Conservation (phyloP, 2,329 filamentous ascomycete genomes). For the Colletotrichum phormii region DNA sequence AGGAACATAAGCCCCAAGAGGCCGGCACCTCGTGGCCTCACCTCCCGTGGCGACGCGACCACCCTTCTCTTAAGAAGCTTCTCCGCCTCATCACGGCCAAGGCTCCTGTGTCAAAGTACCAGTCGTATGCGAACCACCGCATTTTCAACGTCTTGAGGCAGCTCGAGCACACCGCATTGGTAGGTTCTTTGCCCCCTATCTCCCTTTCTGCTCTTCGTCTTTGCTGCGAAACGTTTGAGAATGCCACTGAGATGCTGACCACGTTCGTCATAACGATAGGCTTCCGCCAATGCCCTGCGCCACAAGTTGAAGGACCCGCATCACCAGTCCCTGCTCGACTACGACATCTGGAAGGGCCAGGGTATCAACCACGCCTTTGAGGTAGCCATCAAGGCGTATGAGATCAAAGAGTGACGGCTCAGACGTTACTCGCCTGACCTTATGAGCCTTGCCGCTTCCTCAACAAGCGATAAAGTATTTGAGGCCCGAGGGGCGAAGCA, state of each 20-base stretch:
- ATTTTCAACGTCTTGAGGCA: conserved; percentile 16
- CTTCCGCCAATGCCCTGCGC: not conserved
- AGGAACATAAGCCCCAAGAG: not conserved
- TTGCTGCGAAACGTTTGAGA: not conserved
- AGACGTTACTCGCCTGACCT: not conserved
- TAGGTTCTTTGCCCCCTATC: not conserved
- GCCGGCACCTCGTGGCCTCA: not conserved
- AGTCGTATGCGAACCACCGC: conserved; percentile 28
- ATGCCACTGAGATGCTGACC: not conserved
- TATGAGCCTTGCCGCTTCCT: not conserved
- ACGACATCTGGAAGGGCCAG: not conserved
- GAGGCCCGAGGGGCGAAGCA: no score
- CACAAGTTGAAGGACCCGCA: not conserved
- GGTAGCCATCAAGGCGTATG: not conserved
- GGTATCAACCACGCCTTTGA: not conserved
- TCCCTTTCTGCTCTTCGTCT: not conserved
- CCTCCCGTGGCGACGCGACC: not conserved
- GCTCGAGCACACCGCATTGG: not conserved
- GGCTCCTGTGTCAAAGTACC: conserved; percentile 8
- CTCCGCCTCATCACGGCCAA: conserved; percentile 23
- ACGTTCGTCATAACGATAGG: not conserved
- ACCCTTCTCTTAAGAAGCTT: conserved; percentile 23
- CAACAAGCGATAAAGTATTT: no score
- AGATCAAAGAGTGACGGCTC: not conserved
- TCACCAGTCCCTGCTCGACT: not conserved